Percentiles rank a stretch among this genome's conserved stretches.
These are phyloP conservation scores for Hyaloscypha hepaticicola DNA, from an alignment of 495 filamentous ascomycete species.

Conservation along the genomic window DNA sequence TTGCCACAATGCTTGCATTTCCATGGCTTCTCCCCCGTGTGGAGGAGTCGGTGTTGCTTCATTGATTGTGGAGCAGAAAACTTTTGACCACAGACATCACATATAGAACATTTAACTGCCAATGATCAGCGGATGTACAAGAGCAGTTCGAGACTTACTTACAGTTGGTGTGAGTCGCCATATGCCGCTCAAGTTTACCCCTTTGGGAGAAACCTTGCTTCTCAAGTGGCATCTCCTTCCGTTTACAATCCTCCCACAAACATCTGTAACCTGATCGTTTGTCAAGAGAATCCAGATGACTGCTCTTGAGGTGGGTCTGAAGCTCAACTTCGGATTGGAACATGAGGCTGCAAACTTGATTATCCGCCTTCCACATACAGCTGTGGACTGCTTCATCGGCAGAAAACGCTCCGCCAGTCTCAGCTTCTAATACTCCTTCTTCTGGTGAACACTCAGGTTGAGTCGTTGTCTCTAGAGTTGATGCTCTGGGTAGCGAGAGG, in stretches of 20 bases:
- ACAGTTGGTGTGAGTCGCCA: slow-evolving; percentile 63
- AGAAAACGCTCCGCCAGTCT: slow-evolving; percentile 10
- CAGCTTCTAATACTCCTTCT: not conserved
- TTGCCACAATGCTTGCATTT: slow-evolving; percentile 53
- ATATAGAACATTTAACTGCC: slow-evolving; percentile 59
- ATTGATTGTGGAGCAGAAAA: slow-evolving; percentile 62
- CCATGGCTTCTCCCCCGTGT: slow-evolving; percentile 61
- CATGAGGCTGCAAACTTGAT: slow-evolving; percentile 16
- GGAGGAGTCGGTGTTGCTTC: slow-evolving; percentile 58
- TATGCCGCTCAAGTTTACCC: slow-evolving; percentile 62
- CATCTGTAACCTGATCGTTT: slow-evolving; percentile 46
- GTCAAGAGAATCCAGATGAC: slow-evolving; percentile 38
- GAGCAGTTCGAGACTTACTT: slow-evolving; percentile 33
- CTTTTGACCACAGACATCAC: slow-evolving; percentile 49
- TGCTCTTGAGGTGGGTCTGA: slow-evolving; percentile 42
- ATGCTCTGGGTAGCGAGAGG: slow-evolving; percentile 17
- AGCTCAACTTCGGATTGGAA: slow-evolving; percentile 28
- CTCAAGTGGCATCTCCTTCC: slow-evolving; percentile 35
- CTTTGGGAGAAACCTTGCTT: slow-evolving; percentile 46
- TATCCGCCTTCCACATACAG: slow-evolving; percentile 38
- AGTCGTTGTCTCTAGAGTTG: slow-evolving; percentile 6
- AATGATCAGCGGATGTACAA: slow-evolving; percentile 5
- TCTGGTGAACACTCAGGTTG: not conserved
- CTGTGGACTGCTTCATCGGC: slow-evolving; percentile 8
- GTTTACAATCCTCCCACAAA: slow-evolving; percentile 47